Base-by-base conservation (phyloP, 768 basidiomycete species). In the Suillus occidentalis region DNA sequence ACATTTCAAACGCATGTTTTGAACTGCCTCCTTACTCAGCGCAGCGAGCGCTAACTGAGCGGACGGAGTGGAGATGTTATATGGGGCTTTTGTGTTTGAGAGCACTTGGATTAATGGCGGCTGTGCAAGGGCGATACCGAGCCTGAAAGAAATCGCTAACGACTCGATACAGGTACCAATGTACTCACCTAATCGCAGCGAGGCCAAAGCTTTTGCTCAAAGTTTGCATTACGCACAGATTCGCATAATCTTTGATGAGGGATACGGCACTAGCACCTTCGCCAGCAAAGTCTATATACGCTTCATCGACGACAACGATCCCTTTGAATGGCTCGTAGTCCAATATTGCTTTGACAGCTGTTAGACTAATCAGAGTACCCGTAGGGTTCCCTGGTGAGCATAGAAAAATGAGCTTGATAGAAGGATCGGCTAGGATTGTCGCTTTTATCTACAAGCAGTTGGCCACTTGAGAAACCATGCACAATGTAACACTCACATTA, bases 341-440 rank as follows among this genome's bases (percentile, higher is more conserved):
- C 31, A 97, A 80, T 18, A 99, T 76, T 12, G 83, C 71, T 1
- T 86, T 84, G 65, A 99, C 81, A 14, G 89, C 83, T 12, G 83
- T 71, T 31, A 96, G 84, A 0, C 94, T 84, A 61, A 99, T 87
- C 34, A 89, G 76, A 0, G 96, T 98, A 10, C 95, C 95, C 0
- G 95, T 96, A 0, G 97, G 97, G 74, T 99, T 99, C 2, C 97
- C 97, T 3, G 97, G 97, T 1, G 97, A 98, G 76, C 95, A 97
- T 53, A 99, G 83, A 82, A 98, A 94, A 65, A 97, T 84, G 43
- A 99, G 85, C 71, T 98, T 97, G 76, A 97, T 93, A 4, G 83
- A 80, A 1, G 90, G 87, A 72, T 96, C 88, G 6, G 81, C 82
- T 40, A 85, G 82, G 64, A 96, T 81, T 0, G 85, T 84, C 62